Conservation (phyloP, 2,329 filamentous ascomycete genomes). For the Fusarium nurragi region DNA sequence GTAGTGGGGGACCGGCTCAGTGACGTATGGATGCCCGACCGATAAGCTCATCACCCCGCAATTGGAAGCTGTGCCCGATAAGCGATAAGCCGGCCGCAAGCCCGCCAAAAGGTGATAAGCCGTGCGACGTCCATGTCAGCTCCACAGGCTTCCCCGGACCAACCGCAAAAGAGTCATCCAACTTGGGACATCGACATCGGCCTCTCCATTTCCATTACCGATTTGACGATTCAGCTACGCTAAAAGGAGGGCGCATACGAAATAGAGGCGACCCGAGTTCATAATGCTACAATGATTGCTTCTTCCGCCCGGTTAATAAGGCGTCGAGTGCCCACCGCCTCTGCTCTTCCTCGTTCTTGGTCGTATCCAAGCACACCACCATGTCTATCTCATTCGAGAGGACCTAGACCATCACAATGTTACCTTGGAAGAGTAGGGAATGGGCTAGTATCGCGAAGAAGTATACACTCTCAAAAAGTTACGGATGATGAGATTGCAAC, state of each 20-base stretch:
- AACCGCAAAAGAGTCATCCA: conserved; percentile 30
- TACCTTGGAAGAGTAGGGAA: background rate
- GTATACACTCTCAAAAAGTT: conserved; percentile 49
- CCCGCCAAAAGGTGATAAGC: conserved; percentile 11
- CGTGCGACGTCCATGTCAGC: conserved; percentile 1
- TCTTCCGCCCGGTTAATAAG: conserved; percentile 36
- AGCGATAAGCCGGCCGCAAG: conserved; percentile 36
- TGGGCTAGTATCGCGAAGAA: conserved; percentile 7
- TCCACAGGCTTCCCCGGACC: conserved; percentile 22
- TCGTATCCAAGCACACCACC: conserved; percentile 8
- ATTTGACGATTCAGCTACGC: background rate
- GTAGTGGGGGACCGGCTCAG: conserved; percentile 24
- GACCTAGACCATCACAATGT: conserved; percentile 8
- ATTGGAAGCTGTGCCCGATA: conserved; percentile 19
- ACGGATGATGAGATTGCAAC: conserved; percentile 80
- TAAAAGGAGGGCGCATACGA: background rate
- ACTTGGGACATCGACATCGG: background rate
- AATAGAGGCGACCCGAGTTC: background rate
- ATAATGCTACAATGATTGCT: conserved; percentile 41
- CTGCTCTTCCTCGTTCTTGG: conserved; percentile 11
- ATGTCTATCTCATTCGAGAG: conserved; percentile 11
- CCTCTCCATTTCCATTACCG: background rate
- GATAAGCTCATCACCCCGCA: conserved; percentile 28
- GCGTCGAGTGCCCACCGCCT: conserved; percentile 31
- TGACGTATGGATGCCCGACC: conserved; percentile 29